A percentile compares a stretch with the other conserved stretches of the same genome.
phyloP scores from a whole-genome alignment of 1,139 yeast genomes.

The Saccharomyces hybrid region DNA sequence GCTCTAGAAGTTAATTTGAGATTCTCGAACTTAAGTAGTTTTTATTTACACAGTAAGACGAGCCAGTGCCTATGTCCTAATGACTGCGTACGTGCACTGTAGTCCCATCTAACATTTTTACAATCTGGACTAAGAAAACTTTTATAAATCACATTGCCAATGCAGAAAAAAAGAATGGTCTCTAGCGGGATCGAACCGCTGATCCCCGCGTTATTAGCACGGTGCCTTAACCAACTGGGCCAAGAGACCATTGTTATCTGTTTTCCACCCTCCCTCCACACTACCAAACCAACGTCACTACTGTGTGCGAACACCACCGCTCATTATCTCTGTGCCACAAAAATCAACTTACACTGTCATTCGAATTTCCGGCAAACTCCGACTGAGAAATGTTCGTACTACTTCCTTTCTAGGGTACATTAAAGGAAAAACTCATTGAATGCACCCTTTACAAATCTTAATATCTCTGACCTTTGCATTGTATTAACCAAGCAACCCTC shows the following conservation, averaged over 20 bases:
- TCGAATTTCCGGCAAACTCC: background rate
- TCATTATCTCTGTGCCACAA: background rate
- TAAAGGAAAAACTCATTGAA: background rate
- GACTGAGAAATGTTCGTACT: background rate
- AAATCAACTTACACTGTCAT: background rate
- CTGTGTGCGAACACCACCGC: background rate
- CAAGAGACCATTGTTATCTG: constrained; percentile 22
- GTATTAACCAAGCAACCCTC: background rate
- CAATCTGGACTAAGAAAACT: background rate
- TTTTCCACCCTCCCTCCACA: background rate
- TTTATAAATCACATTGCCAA: no score
- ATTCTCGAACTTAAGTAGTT: no score
- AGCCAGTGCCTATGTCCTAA: no score
- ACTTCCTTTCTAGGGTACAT: background rate
- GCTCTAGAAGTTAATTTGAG: no score
- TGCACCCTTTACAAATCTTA: background rate
- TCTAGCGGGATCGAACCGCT: constrained; percentile 34
- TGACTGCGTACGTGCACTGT: background rate
- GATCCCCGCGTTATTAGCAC: constrained; percentile 34
- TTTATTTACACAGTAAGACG: background rate
- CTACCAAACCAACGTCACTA: no score
- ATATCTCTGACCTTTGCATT: background rate
- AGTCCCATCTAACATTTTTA: background rate
- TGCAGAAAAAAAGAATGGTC: constrained; percentile 18
- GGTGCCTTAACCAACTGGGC: constrained; percentile 34